A percentile compares a stretch with the other conserved stretches of the same genome.
These are phyloP conservation scores for Tolypocladium paradoxum DNA, from an alignment of 2,329 filamentous ascomycete genomes.

Conservation along the genomic window DNA sequence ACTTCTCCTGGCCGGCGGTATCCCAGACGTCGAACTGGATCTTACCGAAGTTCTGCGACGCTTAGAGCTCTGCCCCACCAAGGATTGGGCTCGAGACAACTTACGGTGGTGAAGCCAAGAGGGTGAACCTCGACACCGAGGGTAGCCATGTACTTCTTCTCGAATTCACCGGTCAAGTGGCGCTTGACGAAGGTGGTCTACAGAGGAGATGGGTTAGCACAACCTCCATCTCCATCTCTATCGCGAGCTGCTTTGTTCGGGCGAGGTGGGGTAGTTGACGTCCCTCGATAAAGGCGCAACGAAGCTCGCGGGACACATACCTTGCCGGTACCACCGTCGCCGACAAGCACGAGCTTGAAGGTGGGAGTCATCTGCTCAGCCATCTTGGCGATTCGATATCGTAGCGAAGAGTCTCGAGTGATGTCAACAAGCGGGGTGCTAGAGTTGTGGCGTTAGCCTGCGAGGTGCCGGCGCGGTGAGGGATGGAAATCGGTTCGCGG, in stretches of 20 bases:
- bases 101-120: slow-evolving; percentile 93
- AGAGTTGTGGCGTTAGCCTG: slow-evolving; percentile 21
- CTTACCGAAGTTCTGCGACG: slow-evolving; percentile 67
- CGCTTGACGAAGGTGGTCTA: slow-evolving; percentile 99
- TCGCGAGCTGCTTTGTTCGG: neutral
- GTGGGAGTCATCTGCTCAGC: slow-evolving; percentile 55
- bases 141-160: slow-evolving; percentile 99
- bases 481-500: slow-evolving; percentile 6
- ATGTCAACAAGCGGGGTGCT: slow-evolving; percentile 39
- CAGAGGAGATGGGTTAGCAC: neutral
- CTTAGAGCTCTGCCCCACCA: slow-evolving; percentile 7
- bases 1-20: slow-evolving; percentile 98
- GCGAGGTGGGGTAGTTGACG: slow-evolving; percentile 12
- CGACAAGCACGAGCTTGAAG: slow-evolving; percentile 99
- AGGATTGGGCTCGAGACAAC: slow-evolving; percentile 23
- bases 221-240: neutral
- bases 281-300: slow-evolving; percentile 10
- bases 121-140: slow-evolving; percentile 99
- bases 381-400: slow-evolving; percentile 42
- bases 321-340: slow-evolving; percentile 99
- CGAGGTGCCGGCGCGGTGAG: slow-evolving; percentile 8
- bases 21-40: slow-evolving; percentile 99
- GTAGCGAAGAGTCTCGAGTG: slow-evolving; percentile 15
- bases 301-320: slow-evolving; percentile 34
- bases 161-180: slow-evolving; percentile 98